Conservation (phyloP, 1,284 basidiomycete genomes). For the Stygiomarasmius scandens region DNA sequence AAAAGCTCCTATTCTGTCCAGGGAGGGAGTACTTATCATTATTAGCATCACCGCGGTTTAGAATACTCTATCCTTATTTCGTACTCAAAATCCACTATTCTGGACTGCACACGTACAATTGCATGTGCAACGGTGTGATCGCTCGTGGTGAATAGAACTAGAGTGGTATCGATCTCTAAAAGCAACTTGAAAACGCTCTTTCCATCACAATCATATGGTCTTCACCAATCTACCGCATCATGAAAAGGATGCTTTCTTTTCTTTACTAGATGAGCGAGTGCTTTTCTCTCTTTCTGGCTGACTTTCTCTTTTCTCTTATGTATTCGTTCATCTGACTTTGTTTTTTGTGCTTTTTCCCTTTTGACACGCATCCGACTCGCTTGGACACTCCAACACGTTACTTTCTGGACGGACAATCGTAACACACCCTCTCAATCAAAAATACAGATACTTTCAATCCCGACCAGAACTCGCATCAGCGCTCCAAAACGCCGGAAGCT, state of each 20-base stretch:
- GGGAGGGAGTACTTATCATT: too few relatives aligned
- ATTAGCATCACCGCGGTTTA: too few relatives aligned
- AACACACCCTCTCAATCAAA: too few relatives aligned
- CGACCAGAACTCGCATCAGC: slow-evolving; percentile 64
- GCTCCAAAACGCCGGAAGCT: slow-evolving; percentile 8
- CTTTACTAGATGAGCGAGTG: slow-evolving; percentile 73
- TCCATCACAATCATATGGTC: slow-evolving; percentile 50
- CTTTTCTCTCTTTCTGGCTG: background rate
- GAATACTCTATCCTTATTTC: too few relatives aligned
- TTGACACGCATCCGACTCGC: background rate
- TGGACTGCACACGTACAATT: too few relatives aligned
- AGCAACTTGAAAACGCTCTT: too few relatives aligned
- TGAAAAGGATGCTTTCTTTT: slow-evolving; percentile 81
- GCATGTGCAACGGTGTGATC: too few relatives aligned
- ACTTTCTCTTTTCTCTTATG: background rate
- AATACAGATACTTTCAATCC: slow-evolving; percentile 70
- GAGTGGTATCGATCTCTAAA: background rate
- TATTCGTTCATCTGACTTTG: too few relatives aligned
- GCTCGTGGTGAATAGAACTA: background rate
- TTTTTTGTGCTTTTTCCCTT: too few relatives aligned
- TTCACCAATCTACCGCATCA: slow-evolving; percentile 63
- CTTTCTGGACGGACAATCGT: too few relatives aligned
- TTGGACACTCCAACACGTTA: background rate
- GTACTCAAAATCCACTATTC: too few relatives aligned
- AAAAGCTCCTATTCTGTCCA: too few relatives aligned